A percentile compares a stretch with the other conserved stretches of the same genome.
Evolutionary conservation across 495 filamentous ascomycete genomes (phyloP).

Genomic region (Xylaria palmicola): DNA sequence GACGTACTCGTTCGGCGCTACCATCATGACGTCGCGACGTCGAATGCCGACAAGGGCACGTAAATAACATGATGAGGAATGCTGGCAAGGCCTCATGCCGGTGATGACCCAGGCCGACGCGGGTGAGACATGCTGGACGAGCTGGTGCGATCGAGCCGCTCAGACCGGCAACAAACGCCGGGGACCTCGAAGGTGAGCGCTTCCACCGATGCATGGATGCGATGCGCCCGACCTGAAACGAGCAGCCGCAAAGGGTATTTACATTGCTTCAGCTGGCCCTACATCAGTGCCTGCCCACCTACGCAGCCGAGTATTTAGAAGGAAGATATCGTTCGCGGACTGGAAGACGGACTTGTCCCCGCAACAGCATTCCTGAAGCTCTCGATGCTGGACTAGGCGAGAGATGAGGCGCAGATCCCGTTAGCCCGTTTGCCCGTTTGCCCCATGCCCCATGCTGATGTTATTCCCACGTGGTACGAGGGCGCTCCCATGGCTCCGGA

Average conservation of each 20-base stretch:
- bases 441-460: no score
- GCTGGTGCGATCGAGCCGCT: background rate
- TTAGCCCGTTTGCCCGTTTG: no score
- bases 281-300: no score
- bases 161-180: background rate
- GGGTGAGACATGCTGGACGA: constrained; percentile 25
- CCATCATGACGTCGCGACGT: constrained; percentile 20
- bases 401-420: no score
- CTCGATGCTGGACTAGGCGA: no score
- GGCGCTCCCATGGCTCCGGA: background rate
- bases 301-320: no score
- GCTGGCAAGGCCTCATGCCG: constrained; percentile 24
- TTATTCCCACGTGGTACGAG: background rate
- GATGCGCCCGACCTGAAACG: no score
- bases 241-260: no score
- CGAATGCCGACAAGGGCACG: constrained; percentile 28
- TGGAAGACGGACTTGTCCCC: no score
- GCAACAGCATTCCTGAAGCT: background rate
- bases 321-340: background rate
- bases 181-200: no score
- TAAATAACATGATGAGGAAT: constrained; percentile 22
- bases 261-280: no score
- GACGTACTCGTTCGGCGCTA: constrained; percentile 7
- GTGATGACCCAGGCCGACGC: constrained; percentile 14
- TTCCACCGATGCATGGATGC: no score